Evolutionary conservation across 768 basidiomycete species (phyloP), one percentile per base, ranked within the genome.

Genomic region (Leccinellum luteum): DNA sequence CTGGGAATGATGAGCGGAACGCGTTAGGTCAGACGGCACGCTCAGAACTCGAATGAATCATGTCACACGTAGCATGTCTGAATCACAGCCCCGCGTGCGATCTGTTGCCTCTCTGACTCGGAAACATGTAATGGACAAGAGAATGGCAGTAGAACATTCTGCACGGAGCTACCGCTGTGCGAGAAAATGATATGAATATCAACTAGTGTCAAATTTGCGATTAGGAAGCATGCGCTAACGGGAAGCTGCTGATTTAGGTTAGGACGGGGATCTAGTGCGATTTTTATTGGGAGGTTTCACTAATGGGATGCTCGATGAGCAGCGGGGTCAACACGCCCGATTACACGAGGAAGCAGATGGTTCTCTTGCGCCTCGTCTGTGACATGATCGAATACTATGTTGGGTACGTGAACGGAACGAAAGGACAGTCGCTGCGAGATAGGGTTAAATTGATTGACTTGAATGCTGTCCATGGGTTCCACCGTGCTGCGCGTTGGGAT

Each of bases 1-100:
- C 67, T 30, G 69, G 72, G 17, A 56, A 69, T 35, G 64, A 48
- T 25, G 50, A 56, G 10, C 45, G 51, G 52, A 54, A 43, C 13
- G 17, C 31, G 3, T n/a, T 27, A 47, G n/a, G 55, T 55, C 17
- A 47, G 31, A 9, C 14, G n/a, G 9, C 3, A 25, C 23, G 27
- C 17, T 21, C 17, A 51, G n/a, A 9, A 15, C 15, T 35, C 3
- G 31, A 45, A 47, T 12, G 32, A 23, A 47, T 31, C 30, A 31
- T 41, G 43, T 50, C n/a, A 55, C 41, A 14, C 30, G n/a, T 31
- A 28, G 3, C 53, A n/a, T 27, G 32, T 27, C 28, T n/a, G 19
- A 43, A 30, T 13, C 19, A 55, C 55, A 54, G 28, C 19, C 27
- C 25, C 25, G 43, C 31, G 49, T 35, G n/a, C 61, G 66, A 67